Evolutionary conservation across 2,329 filamentous ascomycete species (phyloP).

Genomic region (Colletotrichum trifolii): DNA sequence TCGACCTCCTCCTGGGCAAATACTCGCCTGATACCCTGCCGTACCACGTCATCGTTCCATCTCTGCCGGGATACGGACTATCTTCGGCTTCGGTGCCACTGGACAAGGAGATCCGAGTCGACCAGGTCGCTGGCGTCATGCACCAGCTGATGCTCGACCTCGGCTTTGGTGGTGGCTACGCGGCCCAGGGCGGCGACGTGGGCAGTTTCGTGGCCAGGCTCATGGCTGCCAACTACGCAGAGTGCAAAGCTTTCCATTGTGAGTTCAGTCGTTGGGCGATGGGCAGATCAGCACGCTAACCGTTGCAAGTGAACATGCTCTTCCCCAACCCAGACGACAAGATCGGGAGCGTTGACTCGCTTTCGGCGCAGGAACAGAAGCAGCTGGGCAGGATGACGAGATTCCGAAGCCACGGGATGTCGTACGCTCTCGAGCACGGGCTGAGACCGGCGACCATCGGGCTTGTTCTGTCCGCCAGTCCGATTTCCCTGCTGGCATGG

Average conservation of each 20-base stretch:
- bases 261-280: not conserved
- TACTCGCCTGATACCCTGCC: constrained; percentile 63
- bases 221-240: constrained; percentile 52
- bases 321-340: not conserved
- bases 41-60: constrained; percentile 67
- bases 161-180: constrained; percentile 63
- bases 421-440: constrained; percentile 64
- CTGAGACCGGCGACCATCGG: constrained; percentile 68
- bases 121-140: constrained; percentile 52
- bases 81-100: constrained; percentile 59
- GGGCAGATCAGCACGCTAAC: not conserved
- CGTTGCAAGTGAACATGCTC: constrained; percentile 11
- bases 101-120: constrained; percentile 36
- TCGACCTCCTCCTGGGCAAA: constrained; percentile 56
- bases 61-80: constrained; percentile 60
- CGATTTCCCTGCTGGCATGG: constrained; percentile 67
- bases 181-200: constrained; percentile 68
- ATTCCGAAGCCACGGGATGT: constrained; percentile 48
- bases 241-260: constrained; percentile 58
- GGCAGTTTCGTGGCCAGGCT: constrained; percentile 56
- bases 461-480: constrained; percentile 62
- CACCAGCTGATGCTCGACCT: constrained; percentile 63
- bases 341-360: not conserved
- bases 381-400: not conserved
- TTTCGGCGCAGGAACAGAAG: constrained; percentile 18